These are phyloP conservation scores for Cutaneotrichosporon cavernicola DNA, from an alignment of 1,284 basidiomycete species.

Conservation along the genomic window DNA sequence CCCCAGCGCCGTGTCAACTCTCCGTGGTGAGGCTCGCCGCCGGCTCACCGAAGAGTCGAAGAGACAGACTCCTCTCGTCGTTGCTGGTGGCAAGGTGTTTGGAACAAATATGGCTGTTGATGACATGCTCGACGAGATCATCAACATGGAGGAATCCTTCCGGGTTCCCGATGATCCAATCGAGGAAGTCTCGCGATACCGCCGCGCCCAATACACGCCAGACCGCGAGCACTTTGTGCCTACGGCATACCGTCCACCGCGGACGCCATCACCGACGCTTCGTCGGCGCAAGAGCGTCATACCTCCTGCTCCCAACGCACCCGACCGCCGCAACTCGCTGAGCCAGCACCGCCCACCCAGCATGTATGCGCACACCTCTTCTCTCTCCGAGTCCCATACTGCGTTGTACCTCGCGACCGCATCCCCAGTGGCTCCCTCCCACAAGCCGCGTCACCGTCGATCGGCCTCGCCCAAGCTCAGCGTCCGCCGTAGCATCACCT, in stretches of 20 bases:
- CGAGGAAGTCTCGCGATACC: constrained; percentile 1
- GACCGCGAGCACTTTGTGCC: constrained; percentile 32
- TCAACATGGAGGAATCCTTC: constrained; percentile 52
- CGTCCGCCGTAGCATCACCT: constrained; percentile 38
- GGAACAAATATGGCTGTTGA: constrained; percentile 32
- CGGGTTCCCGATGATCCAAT: constrained; percentile 35
- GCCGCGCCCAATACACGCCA: constrained; percentile 11
- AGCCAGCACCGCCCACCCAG: constrained; percentile 29
- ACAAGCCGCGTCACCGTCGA: constrained; percentile 24
- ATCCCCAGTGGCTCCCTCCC: constrained; percentile 31
- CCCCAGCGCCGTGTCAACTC: constrained; percentile 14
- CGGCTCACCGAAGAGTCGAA: constrained; percentile 2
- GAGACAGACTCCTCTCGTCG: constrained; percentile 22
- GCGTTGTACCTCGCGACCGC: constrained; percentile 49
- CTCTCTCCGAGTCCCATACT: constrained; percentile 50
- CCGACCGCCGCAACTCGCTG: constrained; percentile 20
- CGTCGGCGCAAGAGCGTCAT: constrained; percentile 22
- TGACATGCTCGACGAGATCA: constrained; percentile 54
- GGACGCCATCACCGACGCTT: constrained; percentile 39
- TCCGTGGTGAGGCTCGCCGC: constrained; percentile 16
- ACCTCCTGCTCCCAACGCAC: constrained; percentile 17
- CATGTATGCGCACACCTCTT: constrained; percentile 43
- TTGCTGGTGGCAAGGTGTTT: constrained; percentile 26
- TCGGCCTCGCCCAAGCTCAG: constrained; percentile 41
- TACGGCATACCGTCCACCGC: constrained; percentile 37